Evolutionary conservation across 257 asterid species (phyloP).

Genomic region (Lithospermum erythrorhizon): DNA sequence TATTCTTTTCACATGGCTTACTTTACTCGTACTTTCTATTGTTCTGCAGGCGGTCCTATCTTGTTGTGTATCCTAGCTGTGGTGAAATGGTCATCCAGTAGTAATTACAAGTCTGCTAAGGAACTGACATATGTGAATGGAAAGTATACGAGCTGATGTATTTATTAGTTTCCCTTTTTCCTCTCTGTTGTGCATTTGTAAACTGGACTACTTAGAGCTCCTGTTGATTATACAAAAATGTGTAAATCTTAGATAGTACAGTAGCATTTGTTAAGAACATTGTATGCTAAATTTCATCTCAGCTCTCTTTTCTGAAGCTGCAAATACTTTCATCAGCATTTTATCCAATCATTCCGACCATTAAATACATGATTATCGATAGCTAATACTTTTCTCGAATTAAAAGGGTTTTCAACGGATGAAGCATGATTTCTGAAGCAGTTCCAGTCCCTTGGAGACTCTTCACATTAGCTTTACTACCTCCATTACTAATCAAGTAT

Average conservation of each 20-base stretch:
- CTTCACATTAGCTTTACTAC: conserved; percentile 42
- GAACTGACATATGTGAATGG: no score
- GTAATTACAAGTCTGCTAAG: not conserved
- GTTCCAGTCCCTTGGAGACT: conserved; percentile 27
- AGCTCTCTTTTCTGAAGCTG: no score
- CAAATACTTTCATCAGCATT: no score
- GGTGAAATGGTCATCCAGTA: not conserved
- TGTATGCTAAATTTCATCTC: no score
- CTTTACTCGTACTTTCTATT: not conserved
- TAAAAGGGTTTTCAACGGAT: conserved; percentile 6
- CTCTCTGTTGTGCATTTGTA: no score
- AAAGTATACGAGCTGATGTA: not conserved
- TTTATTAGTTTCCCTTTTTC: not conserved
- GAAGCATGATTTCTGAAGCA: conserved; percentile 26
- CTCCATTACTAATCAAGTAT: conserved; percentile 55
- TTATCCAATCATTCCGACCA: no score
- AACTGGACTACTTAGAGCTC: no score
- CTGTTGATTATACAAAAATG: no score
- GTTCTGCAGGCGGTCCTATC: conserved; percentile 14
- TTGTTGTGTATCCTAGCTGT: not conserved
- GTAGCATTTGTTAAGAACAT: no score
- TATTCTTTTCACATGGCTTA: not conserved
- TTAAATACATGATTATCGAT: no score
- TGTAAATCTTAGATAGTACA: no score
- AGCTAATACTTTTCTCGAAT: conserved; percentile 8